These are phyloP conservation scores for Apocynum venetum DNA, from an alignment of 257 asterid species.

Conservation along the genomic window DNA sequence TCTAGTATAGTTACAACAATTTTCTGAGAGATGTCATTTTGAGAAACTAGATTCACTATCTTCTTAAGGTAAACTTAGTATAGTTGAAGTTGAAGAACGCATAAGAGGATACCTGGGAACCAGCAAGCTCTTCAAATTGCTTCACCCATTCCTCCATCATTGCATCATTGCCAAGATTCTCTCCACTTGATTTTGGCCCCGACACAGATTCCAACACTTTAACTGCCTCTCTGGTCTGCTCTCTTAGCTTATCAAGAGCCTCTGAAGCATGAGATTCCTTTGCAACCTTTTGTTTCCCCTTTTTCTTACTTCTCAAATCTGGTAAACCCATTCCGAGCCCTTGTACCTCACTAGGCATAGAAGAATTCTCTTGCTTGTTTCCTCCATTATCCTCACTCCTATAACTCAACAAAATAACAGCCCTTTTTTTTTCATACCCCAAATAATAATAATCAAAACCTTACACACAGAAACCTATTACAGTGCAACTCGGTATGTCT, in stretches of 20 bases:
- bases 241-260: slow-evolving; percentile 94
- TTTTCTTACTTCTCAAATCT: slow-evolving; percentile 78
- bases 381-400: slow-evolving; percentile 48
- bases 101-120: slow-evolving; percentile 59
- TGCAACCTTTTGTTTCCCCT: slow-evolving; percentile 71
- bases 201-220: slow-evolving; percentile 77
- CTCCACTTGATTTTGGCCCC: slow-evolving; percentile 45
- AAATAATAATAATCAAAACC: slow-evolving; percentile 7
- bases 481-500: too few species aligned
- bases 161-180: slow-evolving; percentile 59
- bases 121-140: slow-evolving; percentile 98
- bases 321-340: slow-evolving; percentile 96
- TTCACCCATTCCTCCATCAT: slow-evolving; percentile 95
- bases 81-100: not conserved
- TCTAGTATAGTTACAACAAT: not conserved
- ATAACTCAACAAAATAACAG: slow-evolving; percentile 11
- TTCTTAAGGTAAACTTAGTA: too few species aligned
- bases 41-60: not conserved
- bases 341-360: slow-evolving; percentile 49
- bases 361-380: slow-evolving; percentile 43
- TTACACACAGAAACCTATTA: not conserved
- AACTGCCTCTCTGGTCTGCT: slow-evolving; percentile 92
- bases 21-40: not conserved
- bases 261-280: slow-evolving; percentile 75
- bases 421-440: not conserved